Conservation (phyloP, 306 rosid species). For the Gynostemma pentaphyllum region DNA sequence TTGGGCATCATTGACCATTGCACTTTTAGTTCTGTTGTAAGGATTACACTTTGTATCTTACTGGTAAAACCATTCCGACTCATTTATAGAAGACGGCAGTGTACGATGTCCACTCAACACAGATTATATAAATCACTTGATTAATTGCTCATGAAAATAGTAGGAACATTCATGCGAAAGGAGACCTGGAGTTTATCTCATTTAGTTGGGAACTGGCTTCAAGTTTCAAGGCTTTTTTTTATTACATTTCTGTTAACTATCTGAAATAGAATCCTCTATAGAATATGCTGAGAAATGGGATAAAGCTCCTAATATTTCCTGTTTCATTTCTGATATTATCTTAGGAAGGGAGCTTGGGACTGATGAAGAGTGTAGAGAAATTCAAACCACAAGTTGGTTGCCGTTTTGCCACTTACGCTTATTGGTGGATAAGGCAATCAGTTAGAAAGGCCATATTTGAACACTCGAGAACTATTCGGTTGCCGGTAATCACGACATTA, state of each 20-base stretch:
- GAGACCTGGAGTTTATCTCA: too few species aligned
- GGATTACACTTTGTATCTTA: not conserved
- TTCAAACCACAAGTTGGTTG: slow-evolving; percentile 82
- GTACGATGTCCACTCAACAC: not conserved
- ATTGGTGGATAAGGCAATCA: slow-evolving; percentile 78
- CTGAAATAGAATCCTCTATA: not conserved
- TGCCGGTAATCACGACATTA: slow-evolving; percentile 40
- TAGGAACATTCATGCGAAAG: too few species aligned
- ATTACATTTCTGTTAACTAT: not conserved
- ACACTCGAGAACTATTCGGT: slow-evolving; percentile 74
- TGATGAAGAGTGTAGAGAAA: slow-evolving; percentile 70
- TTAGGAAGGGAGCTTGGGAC: slow-evolving; percentile 90
- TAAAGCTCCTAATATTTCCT: slow-evolving; percentile 5
- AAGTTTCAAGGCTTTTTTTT: not conserved
- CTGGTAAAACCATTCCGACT: not conserved
- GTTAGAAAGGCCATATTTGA: slow-evolving; percentile 62
- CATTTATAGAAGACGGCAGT: not conserved
- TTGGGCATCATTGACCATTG: not conserved
- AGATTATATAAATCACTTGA: not conserved
- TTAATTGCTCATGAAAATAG: too few species aligned
- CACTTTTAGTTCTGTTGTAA: not conserved
- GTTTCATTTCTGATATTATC: slow-evolving; percentile 18
- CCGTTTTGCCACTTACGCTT: slow-evolving; percentile 77
- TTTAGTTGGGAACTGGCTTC: not conserved
- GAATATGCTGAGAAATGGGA: not conserved